phyloP scores from a whole-genome alignment of 2,329 filamentous ascomycete genomes.

The Trichoderma harzianum region DNA sequence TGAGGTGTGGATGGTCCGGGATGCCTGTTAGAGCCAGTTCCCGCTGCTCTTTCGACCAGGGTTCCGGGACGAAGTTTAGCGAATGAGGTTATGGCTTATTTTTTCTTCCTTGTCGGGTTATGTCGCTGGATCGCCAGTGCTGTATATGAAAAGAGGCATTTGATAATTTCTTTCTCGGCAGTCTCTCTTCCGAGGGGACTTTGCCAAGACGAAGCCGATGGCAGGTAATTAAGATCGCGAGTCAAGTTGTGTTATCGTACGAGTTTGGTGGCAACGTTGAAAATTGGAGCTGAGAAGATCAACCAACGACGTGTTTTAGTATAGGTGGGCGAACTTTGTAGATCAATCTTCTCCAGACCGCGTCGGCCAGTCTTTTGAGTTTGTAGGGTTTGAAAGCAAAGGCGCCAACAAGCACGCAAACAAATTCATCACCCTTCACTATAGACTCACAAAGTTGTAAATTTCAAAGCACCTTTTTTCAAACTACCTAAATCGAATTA shows the following conservation, averaged over 20 bases:
- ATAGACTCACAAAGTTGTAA: not conserved
- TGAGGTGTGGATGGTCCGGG: conserved; percentile 18
- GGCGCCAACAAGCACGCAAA: not conserved
- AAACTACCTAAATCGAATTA: not conserved
- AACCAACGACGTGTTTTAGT: not conserved
- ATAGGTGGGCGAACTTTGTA: not conserved
- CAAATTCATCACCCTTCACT: not conserved
- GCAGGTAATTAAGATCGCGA: not conserved
- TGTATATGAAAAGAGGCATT: not conserved
- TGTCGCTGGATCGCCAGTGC: not conserved
- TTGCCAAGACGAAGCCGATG: not conserved
- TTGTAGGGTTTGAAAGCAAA: not conserved
- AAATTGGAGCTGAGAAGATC: not conserved
- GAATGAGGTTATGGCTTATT: conserved; percentile 9
- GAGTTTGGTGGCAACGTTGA: conserved; percentile 5
- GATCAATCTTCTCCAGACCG: not conserved
- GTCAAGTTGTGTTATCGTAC: conserved; percentile 7
- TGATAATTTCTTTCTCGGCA: not conserved
- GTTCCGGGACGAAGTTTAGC: conserved; percentile 10
- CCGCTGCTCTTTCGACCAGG: conserved; percentile 10
- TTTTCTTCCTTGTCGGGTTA: not conserved
- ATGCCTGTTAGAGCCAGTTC: conserved; percentile 22
- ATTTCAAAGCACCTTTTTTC: not conserved
- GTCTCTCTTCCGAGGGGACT: not conserved
- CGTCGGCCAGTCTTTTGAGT: not conserved